phyloP scores from a whole-genome alignment of 805 yeast species.

The Zygosaccharomyces lentus region DNA sequence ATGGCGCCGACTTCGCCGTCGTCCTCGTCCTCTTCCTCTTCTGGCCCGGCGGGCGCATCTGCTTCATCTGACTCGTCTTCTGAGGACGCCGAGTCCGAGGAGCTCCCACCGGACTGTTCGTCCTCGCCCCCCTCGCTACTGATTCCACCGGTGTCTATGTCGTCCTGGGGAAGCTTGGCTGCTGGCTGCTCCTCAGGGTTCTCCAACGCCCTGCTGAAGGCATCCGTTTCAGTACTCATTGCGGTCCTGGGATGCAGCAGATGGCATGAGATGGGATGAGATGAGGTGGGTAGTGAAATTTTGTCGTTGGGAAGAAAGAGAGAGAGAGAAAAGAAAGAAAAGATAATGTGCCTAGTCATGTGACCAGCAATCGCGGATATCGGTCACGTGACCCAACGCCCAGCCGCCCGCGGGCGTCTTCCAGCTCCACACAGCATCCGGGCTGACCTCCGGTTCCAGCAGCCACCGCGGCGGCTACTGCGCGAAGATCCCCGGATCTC shows the following conservation, averaged over 20 bases:
- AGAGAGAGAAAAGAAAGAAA: neutral
- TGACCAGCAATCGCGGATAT: too few species aligned
- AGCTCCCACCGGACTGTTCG: constrained; percentile 2
- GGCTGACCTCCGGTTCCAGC: too few species aligned
- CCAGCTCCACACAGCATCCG: too few species aligned
- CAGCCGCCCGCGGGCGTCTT: too few species aligned
- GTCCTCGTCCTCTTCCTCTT: constrained; percentile 41
- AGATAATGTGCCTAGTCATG: neutral
- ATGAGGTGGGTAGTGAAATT: neutral
- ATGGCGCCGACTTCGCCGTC: constrained; percentile 60
- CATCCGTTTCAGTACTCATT: constrained; percentile 15
- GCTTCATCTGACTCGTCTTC: constrained; percentile 20
- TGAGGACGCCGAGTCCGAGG: constrained; percentile 26
- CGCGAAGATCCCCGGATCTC: too few species aligned
- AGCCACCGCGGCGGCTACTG: too few species aligned
- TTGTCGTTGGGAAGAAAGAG: constrained; percentile 1
- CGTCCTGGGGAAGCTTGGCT: constrained; percentile 14
- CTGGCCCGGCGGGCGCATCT: constrained; percentile 19
- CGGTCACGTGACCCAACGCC: neutral
- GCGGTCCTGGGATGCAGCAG: neutral
- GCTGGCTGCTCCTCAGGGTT: constrained; percentile 12
- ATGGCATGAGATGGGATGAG: constrained; percentile 7
- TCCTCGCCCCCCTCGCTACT: constrained; percentile 14
- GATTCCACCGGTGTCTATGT: constrained; percentile 20
- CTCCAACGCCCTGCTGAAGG: constrained; percentile 24